A percentile compares a stretch with the other conserved stretches of the same genome.
Conservation (phyloP, 768 basidiomycete genomes). For the Mycena amicta region DNA sequence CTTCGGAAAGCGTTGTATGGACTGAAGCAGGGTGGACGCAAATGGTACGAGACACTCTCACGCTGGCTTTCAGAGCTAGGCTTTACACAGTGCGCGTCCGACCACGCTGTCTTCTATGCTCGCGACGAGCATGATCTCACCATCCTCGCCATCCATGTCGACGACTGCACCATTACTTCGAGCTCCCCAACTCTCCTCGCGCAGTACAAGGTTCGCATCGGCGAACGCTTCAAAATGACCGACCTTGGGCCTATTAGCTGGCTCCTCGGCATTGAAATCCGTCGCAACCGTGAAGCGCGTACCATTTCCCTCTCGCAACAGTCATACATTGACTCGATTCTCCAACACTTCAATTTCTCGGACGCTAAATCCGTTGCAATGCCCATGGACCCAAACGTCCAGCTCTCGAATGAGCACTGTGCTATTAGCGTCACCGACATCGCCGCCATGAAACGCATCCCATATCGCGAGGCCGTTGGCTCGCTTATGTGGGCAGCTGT, state of each 20-base stretch:
- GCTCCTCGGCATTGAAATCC: constrained; percentile 29
- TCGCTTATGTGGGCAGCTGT: constrained; percentile 18
- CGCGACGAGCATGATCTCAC: background rate
- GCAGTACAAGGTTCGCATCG: background rate
- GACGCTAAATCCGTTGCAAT: constrained; percentile 22
- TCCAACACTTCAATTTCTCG: constrained; percentile 15
- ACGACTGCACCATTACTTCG: constrained; percentile 26
- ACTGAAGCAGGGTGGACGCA: constrained; percentile 27
- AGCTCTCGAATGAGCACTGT: background rate
- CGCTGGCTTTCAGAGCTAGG: background rate
- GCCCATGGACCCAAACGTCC: constrained; percentile 11
- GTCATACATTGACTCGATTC: constrained; percentile 22
- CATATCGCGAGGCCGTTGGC: constrained; percentile 10
- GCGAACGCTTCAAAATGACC: constrained; percentile 16
- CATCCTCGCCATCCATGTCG: constrained; percentile 14
- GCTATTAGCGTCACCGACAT: background rate
- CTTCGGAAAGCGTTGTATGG: background rate
- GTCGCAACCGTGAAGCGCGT: constrained; percentile 7
- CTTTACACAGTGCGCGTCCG: background rate
- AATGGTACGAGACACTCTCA: constrained; percentile 29
- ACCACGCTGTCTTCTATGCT: constrained; percentile 16
- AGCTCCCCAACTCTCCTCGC: constrained; percentile 19
- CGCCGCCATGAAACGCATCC: background rate
- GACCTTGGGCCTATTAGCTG: constrained; percentile 27
- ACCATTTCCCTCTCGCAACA: constrained; percentile 27